Base-by-base conservation (phyloP, 345 rosid genomes). In the Carallia brachiata region DNA sequence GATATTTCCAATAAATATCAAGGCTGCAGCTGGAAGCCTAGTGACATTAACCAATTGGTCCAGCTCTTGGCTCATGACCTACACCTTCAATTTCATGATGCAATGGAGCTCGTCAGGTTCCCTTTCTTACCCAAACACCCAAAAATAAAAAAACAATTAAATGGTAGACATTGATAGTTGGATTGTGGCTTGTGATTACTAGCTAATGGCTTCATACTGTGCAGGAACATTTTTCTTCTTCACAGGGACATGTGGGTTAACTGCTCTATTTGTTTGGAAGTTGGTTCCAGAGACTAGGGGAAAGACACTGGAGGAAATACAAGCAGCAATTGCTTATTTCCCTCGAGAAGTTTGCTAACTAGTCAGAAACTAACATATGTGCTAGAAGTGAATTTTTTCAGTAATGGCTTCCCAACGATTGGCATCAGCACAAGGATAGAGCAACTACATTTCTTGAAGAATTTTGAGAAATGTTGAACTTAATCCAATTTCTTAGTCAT, bases 251-350 rank as follows among this genome's bases (percentile, higher is more conserved):
- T 87, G 89, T 19, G 87, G 88, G 30, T 44, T 76, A 6, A 87
- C 92, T 1, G 79, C 85, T 69, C 36, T 87, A 69, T 92, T 92
- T 18, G 87, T 84, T 13, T 67, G 31, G 80, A 87, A 84, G 77
- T 74, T 90, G 71, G 92, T 88, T 48, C 96, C 96, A 1, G 94
- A 92, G 75, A 90, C 94, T 50, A 87, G 82, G 74, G 96, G 96
- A 55, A 74, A 90, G 58, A 87, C 89, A 1, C 75, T 90, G 8
- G 96, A 89, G 75, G 87, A 92, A 68, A 83, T 92, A 70, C 97
- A 92, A 68, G 77, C 69, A 63, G 77, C 87, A 48, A 48, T 81
- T 3, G 63, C 72, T n/a, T 62, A 13, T 28, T 4, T 44, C 61
- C 9, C 58, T 17, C 15, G 40, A 23, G 15, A 66, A 40, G 23